These are phyloP conservation scores for Ogataea corticis DNA, from an alignment of 805 yeast genomes.

Conservation along the genomic window DNA sequence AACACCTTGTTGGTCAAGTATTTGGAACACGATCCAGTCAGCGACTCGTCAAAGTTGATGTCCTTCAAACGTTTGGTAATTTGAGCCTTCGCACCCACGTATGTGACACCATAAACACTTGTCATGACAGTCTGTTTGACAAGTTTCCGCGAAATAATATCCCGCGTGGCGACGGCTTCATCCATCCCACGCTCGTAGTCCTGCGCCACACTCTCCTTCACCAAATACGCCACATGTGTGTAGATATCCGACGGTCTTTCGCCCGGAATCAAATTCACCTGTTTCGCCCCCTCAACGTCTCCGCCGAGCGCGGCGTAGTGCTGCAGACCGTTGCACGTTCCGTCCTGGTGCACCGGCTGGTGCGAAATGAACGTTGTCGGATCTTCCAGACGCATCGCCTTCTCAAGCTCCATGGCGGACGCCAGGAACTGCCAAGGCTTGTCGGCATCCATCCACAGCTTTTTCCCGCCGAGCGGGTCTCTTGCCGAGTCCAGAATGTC, in stretches of 20 bases:
- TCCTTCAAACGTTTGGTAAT: slow-evolving; percentile 75
- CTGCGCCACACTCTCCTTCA: slow-evolving; percentile 51
- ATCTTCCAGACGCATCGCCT: slow-evolving; percentile 59
- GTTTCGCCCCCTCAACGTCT: slow-evolving; percentile 78
- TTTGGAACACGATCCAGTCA: slow-evolving; percentile 44
- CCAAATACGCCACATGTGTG: slow-evolving; percentile 65
- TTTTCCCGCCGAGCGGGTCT: slow-evolving; percentile 56
- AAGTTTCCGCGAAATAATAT: slow-evolving; percentile 76
- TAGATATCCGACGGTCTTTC: slow-evolving; percentile 79
- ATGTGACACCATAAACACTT: slow-evolving; percentile 95
- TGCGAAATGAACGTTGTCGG: slow-evolving; percentile 68
- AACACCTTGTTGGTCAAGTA: slow-evolving; percentile 81
- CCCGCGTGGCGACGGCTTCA: slow-evolving; percentile 54
- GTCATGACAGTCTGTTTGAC: slow-evolving; percentile 99
- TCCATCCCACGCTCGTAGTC: slow-evolving; percentile 57
- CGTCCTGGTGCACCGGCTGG: slow-evolving; percentile 84
- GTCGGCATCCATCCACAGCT: slow-evolving; percentile 75
- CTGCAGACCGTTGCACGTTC: slow-evolving; percentile 83
- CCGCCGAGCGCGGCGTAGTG: slow-evolving; percentile 89
- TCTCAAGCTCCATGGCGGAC: slow-evolving; percentile 63
- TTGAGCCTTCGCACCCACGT: slow-evolving; percentile 88
- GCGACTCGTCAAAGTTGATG: slow-evolving; percentile 43
- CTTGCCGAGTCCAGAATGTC: slow-evolving; percentile 58
- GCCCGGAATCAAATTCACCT: slow-evolving; percentile 71
- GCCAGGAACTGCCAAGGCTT: slow-evolving; percentile 84